phyloP scores from a whole-genome alignment of 176 grass and related monocot species.

The Avena eriantha region DNA sequence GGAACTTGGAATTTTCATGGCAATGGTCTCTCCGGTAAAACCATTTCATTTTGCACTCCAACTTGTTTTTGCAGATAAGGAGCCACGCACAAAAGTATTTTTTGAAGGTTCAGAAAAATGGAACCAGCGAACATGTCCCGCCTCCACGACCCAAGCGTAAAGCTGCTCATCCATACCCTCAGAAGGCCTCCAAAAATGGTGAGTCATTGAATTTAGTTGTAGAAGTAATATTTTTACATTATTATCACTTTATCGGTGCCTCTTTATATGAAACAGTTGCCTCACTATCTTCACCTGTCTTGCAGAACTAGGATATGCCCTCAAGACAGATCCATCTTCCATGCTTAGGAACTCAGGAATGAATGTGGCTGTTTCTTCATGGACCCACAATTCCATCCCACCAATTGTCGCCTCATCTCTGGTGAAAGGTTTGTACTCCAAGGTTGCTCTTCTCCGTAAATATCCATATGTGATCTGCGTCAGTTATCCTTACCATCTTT shows the following conservation, averaged over 20 bases:
- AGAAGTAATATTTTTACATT: slow-evolving; percentile 10
- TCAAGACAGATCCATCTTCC: slow-evolving; percentile 57
- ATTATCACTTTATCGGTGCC: slow-evolving; percentile 23
- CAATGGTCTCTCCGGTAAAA: background rate
- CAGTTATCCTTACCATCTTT: slow-evolving; percentile 45
- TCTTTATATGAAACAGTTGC: slow-evolving; percentile 43
- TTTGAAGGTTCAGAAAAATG: slow-evolving; percentile 99
- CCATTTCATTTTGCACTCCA: slow-evolving; percentile 2
- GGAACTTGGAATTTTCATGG: background rate
- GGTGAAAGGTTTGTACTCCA: slow-evolving; percentile 59
- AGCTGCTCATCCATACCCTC: slow-evolving; percentile 97
- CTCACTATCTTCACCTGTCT: slow-evolving; percentile 48
- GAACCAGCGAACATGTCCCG: slow-evolving; percentile 89
- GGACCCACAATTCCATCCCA: slow-evolving; percentile 61
- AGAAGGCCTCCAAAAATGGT: slow-evolving; percentile 98
- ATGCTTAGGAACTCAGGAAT: slow-evolving; percentile 57
- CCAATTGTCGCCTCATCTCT: slow-evolving; percentile 57
- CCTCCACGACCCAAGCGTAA: slow-evolving; percentile 98
- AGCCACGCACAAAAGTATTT: slow-evolving; percentile 99
- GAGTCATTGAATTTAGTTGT: slow-evolving; percentile 18
- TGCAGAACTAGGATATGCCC: slow-evolving; percentile 63
- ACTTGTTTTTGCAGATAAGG: slow-evolving; percentile 74
- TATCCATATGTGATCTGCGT: slow-evolving; percentile 20
- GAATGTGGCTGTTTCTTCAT: slow-evolving; percentile 62
- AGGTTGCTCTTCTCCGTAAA: slow-evolving; percentile 30